Evolutionary conservation across 2,329 filamentous ascomycete species (phyloP), one percentile per base, ranked within the genome.

Genomic region (Dendryphion nanum): DNA sequence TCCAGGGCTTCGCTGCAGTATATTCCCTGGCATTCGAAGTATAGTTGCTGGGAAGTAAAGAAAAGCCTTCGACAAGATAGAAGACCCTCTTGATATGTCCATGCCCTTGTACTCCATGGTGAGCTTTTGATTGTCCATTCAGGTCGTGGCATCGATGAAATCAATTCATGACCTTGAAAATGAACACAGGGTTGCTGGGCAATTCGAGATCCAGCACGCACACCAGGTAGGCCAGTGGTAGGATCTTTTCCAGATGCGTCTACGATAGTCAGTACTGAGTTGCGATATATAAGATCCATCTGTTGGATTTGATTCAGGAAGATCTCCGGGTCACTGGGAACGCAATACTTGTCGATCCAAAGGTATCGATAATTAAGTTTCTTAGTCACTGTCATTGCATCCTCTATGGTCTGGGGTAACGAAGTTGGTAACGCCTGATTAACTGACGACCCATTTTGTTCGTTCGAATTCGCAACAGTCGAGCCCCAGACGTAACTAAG

Each of bases 1-100:
- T 45, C 29, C 8, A 45, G 32, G 29, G 38, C 35, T 29, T 50
- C 45, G 23, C 29, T 40, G 14, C 37, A 34, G 29, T 45, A 42
- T 35, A 37, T 42, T 15, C 30, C 20, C 26, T 44, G 38, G 40
- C 47, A 50, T 35, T 48, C 40, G 30, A 46, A 48, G 28, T 50
- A 48, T 5, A 50, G 28, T 10, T 46, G 42, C 13, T 44, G 18
- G 4, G 26, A 20, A n/a, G 40, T 50, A 30, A 50, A 50, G 15
- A 48, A n/a, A 5, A 50, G 33, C 2, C 40, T 35, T 8, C 45
- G 32, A 8, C 18, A 33, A 18, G 45, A 48, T 23, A 41, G 39
- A 8, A 42, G 20, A 8, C 34, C 38, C 37, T 50, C 47, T 30
- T 48, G 42, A 20, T 38, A 48, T 14, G 44, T 45, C 47, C 45